phyloP scores from a whole-genome alignment of 148 eudicot genomes.

The Dysphania ambrosioides region DNA sequence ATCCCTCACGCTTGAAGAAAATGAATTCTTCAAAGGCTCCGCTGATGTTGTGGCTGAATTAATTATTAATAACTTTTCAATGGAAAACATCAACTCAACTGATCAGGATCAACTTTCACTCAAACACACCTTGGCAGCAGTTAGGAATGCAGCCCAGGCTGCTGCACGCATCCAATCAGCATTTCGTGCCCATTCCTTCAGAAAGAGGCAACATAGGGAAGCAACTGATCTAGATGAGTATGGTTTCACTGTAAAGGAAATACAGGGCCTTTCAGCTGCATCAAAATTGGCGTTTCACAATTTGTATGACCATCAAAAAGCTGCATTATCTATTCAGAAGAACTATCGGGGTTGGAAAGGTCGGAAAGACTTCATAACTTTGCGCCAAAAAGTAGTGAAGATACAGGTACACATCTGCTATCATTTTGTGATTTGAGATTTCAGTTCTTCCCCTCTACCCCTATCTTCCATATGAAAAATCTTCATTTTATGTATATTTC shows the following conservation, averaged over 20 bases:
- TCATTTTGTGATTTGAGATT: neutral
- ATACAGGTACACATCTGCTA: conserved; percentile 61
- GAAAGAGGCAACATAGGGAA: conserved; percentile 63
- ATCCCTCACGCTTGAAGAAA: conserved; percentile 68
- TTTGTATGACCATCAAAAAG: conserved; percentile 50
- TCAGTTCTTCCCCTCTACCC: neutral
- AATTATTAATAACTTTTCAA: conserved; percentile 49
- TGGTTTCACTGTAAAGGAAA: conserved; percentile 45
- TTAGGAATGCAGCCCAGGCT: conserved; percentile 75
- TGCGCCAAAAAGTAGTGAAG: conserved; percentile 88
- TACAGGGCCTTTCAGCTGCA: conserved; percentile 58
- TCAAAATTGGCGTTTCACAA: conserved; percentile 69
- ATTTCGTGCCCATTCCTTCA: conserved; percentile 88
- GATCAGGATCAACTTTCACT: conserved; percentile 54
- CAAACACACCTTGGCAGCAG: conserved; percentile 65
- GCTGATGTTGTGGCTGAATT: conserved; percentile 75
- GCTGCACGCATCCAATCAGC: conserved; percentile 95
- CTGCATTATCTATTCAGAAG: conserved; percentile 91
- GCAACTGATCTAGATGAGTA: conserved; percentile 44
- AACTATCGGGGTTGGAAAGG: conserved; percentile 87
- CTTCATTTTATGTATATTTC: neutral
- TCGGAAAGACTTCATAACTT: conserved; percentile 62
- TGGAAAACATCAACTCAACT: conserved; percentile 27
- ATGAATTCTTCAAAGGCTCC: conserved; percentile 63
- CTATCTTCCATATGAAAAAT: neutral